Conservation (phyloP, 2,329 filamentous ascomycete species). For the Metarhizium album region DNA sequence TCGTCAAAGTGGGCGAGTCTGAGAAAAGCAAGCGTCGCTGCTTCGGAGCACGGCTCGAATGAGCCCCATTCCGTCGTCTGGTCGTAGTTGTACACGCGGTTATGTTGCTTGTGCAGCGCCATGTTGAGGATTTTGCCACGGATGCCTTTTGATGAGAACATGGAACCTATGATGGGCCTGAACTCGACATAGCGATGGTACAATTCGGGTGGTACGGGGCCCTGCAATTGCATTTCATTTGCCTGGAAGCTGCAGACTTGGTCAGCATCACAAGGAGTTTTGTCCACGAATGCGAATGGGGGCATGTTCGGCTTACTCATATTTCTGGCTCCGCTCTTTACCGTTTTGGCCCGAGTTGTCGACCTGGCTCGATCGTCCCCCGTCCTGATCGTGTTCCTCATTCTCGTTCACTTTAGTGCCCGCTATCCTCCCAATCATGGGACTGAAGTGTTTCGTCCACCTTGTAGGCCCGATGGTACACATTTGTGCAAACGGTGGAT, state of each 20-base stretch:
- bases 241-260: slow-evolving; percentile 66
- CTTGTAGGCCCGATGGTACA: slow-evolving; percentile 69
- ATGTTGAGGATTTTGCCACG: slow-evolving; percentile 72
- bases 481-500: slow-evolving; percentile 55
- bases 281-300: not conserved
- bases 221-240: slow-evolving; percentile 77
- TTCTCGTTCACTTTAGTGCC: slow-evolving; percentile 59
- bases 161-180: slow-evolving; percentile 75
- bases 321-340: slow-evolving; percentile 53
- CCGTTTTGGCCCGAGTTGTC: slow-evolving; percentile 18
- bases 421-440: slow-evolving; percentile 72
- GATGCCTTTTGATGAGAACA: slow-evolving; percentile 72
- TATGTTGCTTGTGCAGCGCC: slow-evolving; percentile 82
- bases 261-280: not conserved
- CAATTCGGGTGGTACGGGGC: slow-evolving; percentile 67
- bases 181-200: slow-evolving; percentile 95
- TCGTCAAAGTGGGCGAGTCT: slow-evolving; percentile 80
- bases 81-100: slow-evolving; percentile 82
- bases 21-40: slow-evolving; percentile 70
- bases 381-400: slow-evolving; percentile 33
- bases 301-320: slow-evolving; percentile 50
- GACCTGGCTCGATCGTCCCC: not conserved
- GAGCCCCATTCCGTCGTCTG: slow-evolving; percentile 60
- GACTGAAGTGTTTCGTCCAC: slow-evolving; percentile 79
- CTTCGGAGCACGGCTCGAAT: slow-evolving; percentile 54